Percentiles rank a stretch among this genome's conserved stretches.
Evolutionary conservation across 1,139 yeast species (phyloP).

Genomic region (Saccharomyces hybrid): DNA sequence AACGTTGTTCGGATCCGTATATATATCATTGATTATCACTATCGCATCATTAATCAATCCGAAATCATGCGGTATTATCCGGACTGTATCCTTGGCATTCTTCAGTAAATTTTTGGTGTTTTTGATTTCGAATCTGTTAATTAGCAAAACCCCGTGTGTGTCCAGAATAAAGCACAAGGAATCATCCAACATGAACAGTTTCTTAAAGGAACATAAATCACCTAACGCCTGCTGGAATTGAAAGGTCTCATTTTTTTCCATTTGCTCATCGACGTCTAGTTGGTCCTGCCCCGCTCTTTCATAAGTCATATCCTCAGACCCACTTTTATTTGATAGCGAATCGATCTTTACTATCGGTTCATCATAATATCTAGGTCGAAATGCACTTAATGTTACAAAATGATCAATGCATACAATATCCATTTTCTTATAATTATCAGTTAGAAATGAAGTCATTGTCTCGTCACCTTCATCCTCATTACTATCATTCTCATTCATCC

Average conservation of each 20-base stretch:
- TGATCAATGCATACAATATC: slow-evolving; percentile 21
- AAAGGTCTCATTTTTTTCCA: slow-evolving; percentile 3
- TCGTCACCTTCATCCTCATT: slow-evolving; percentile 3
- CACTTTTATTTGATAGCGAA: slow-evolving; percentile 9
- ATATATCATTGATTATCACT: slow-evolving; percentile 13
- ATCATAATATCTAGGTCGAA: slow-evolving; percentile 22
- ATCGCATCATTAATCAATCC: slow-evolving; percentile 24
- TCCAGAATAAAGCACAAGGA: slow-evolving; percentile 20
- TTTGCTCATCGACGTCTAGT: not conserved
- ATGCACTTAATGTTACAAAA: slow-evolving; percentile 15
- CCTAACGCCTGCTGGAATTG: slow-evolving; percentile 10
- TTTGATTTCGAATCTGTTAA: slow-evolving; percentile 14
- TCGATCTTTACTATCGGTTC: slow-evolving; percentile 17
- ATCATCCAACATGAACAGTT: slow-evolving; percentile 20
- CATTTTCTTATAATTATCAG: slow-evolving; percentile 23
- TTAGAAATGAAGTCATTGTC: slow-evolving; percentile 20
- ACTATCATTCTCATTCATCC: slow-evolving; percentile 5
- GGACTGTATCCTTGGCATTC: slow-evolving; percentile 11
- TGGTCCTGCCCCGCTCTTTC: slow-evolving; percentile 2
- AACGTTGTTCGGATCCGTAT: slow-evolving; percentile 8
- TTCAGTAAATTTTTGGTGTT: slow-evolving; percentile 8
- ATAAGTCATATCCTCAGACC: not conserved
- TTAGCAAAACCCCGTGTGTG: slow-evolving; percentile 19
- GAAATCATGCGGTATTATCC: slow-evolving; percentile 16
- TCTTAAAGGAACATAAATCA: slow-evolving; percentile 18